Base-by-base conservation (phyloP, 768 basidiomycete species). In the Kwoniella botswanensis region DNA sequence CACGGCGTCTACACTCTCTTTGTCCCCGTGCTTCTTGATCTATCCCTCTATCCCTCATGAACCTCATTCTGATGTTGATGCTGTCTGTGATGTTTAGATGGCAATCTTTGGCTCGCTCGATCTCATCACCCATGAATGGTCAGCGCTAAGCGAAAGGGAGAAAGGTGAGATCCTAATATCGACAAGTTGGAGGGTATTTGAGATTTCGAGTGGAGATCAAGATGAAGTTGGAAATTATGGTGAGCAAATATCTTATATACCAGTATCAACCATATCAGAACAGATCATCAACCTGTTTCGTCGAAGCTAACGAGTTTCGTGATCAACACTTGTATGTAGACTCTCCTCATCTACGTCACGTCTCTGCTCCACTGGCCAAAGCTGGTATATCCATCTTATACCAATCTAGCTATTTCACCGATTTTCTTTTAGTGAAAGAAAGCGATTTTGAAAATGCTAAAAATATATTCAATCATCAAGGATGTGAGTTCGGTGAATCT, bases 301-400 rank as follows among this genome's bases (percentile, higher is more conserved):
- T 26, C 26, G 26, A 26, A 26, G 26, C 26, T 26, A 26, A 26
- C 26, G 26, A 26, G 4, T 26, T 26, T 26, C 4, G 26, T 26
- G 26, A 3, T 4, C 4, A 26, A 26, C 26, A 26, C 26, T 3
- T 26, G 26, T 26, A 26, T 26, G 22, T 44, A 79, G 78, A 79
- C 57, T 79, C 78, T 0, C 76, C 77, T 29, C 79, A 80, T 59
- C 67, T 80, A 21, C 79, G 79, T 13, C 65, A 75, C 46, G 77
- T 80, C 11, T 78, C 75, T 18, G 71, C 71, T 13, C 79, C 79
- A 13, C 71, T 80, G 0, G 77, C 79, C 6, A 61, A 70, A 75
- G 79, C 77, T 17, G 77, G 77, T 22, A 80, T 80, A 21, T 68
- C 76, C 6, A 76, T 76, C 62, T 43, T 73, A 15, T 76, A 76